Conservation (phyloP, 768 basidiomycete genomes). For the Hygrophoropsis aurantiaca region DNA sequence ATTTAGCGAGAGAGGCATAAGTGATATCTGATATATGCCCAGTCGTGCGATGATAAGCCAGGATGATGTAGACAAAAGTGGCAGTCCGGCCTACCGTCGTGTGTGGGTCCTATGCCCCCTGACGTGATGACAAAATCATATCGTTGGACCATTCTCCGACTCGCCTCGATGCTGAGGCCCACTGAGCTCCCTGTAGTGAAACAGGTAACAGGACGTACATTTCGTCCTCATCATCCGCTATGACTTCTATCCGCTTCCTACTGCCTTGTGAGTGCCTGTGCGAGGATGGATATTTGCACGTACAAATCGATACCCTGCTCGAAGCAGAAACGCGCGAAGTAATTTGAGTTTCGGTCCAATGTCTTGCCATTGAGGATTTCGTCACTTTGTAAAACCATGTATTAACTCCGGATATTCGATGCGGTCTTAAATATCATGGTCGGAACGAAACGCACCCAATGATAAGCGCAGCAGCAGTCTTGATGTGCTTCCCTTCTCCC, state of each 20-base stretch:
- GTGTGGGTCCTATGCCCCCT: conserved; percentile 91
- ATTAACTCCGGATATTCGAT: too few species aligned
- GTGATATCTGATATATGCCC: conserved; percentile 67
- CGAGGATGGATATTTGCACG: conserved; percentile 9
- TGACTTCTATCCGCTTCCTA: conserved; percentile 88
- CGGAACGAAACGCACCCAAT: conserved; percentile 57
- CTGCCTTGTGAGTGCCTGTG: conserved; percentile 15
- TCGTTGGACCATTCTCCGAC: conserved; percentile 70
- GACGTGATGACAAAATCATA: conserved; percentile 92
- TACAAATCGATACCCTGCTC: conserved; percentile 83
- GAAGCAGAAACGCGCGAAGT: conserved; percentile 87
- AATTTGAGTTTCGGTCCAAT: conserved; percentile 78
- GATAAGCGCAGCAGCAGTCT: conserved; percentile 71
- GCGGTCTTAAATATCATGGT: too few species aligned
- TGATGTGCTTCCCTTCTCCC: conserved; percentile 69
- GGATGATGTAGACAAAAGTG: not conserved
- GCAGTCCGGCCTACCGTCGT: conserved; percentile 59
- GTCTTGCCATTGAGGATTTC: conserved; percentile 94
- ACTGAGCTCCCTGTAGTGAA: not conserved
- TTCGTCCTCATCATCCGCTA: conserved; percentile 87
- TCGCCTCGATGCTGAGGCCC: conserved; percentile 72
- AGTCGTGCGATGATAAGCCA: not conserved
- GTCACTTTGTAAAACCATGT: too few species aligned
- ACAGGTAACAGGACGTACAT: conserved; percentile 55
- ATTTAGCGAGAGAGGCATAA: conserved; percentile 81